Conservation (phyloP, 495 filamentous ascomycete genomes). For the Penicillium crystallinum region DNA sequence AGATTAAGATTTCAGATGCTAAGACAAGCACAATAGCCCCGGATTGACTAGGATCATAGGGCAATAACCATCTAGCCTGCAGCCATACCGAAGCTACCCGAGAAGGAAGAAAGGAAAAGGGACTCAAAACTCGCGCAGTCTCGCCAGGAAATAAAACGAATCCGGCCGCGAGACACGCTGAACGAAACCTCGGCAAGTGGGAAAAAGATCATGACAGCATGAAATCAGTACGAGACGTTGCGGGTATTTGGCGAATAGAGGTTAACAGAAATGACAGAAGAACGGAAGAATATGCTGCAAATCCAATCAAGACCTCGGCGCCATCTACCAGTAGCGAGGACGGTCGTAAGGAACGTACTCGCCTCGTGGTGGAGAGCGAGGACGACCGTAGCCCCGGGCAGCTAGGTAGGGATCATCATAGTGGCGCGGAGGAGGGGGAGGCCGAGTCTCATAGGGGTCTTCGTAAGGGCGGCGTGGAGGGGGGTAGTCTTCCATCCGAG, state of each 20-base stretch:
- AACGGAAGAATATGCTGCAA: slow-evolving; percentile 14
- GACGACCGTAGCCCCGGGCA: slow-evolving; percentile 40
- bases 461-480: slow-evolving; percentile 50
- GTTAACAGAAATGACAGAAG: slow-evolving; percentile 1
- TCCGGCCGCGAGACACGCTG: slow-evolving; percentile 9
- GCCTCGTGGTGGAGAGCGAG: slow-evolving; percentile 38
- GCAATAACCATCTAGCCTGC: neutral
- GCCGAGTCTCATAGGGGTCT: slow-evolving; percentile 45
- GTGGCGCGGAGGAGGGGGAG: slow-evolving; percentile 40
- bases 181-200: slow-evolving; percentile 14
- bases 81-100: neutral
- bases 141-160: neutral
- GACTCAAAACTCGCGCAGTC: slow-evolving; percentile 1
- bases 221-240: slow-evolving; percentile 23
- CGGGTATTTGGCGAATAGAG: slow-evolving; percentile 21
- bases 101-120: neutral
- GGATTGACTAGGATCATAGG: neutral
- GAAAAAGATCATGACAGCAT: slow-evolving; percentile 18
- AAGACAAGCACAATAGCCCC: neutral
- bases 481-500: slow-evolving; percentile 70
- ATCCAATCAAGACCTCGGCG: slow-evolving; percentile 4
- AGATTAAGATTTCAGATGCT: neutral
- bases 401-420: slow-evolving; percentile 45
- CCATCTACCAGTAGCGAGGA: slow-evolving; percentile 42
- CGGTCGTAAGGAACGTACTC: slow-evolving; percentile 44